Evolutionary conservation across 129 eudicot genomes (phyloP).

Genomic region (Artemisia argyi): DNA sequence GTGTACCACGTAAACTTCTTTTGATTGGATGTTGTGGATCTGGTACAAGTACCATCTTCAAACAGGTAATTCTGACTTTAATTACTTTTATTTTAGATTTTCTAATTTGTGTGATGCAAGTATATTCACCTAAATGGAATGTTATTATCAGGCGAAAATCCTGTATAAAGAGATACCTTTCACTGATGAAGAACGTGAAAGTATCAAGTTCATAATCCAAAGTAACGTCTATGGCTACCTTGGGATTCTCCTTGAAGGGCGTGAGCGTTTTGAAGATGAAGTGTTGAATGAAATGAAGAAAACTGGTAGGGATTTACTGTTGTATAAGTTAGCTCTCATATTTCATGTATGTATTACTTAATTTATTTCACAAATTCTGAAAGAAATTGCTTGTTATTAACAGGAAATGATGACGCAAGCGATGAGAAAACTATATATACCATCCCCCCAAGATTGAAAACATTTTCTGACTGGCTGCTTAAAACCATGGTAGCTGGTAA

Average conservation of each 20-base stretch:
- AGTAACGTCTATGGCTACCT: slow-evolving; percentile 84
- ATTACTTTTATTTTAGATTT: slow-evolving; percentile 2
- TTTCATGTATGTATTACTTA: neutral
- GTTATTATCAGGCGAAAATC: slow-evolving; percentile 67
- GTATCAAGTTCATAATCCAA: slow-evolving; percentile 75
- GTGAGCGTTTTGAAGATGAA: slow-evolving; percentile 98
- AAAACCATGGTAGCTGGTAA: slow-evolving; percentile 91
- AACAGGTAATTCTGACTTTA: slow-evolving; percentile 56
- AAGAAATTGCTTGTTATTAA: slow-evolving; percentile 17
- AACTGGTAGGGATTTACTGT: slow-evolving; percentile 35
- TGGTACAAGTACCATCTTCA: slow-evolving; percentile 95
- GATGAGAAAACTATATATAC: slow-evolving; percentile 51
- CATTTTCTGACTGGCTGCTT: slow-evolving; percentile 96
- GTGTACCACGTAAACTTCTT: slow-evolving; percentile 69
- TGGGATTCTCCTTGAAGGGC: slow-evolving; percentile 90
- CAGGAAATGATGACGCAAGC: slow-evolving; percentile 40
- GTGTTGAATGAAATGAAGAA: slow-evolving; percentile 39
- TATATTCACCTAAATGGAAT: slow-evolving; percentile 13
- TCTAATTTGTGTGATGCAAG: neutral
- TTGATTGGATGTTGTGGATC: slow-evolving; percentile 86
- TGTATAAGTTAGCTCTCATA: neutral
- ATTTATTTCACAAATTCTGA: neutral
- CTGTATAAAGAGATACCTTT: slow-evolving; percentile 83
- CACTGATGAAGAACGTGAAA: slow-evolving; percentile 80
- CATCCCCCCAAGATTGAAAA: slow-evolving; percentile 72